Evolutionary conservation across 2,329 filamentous ascomycete genomes (phyloP).

Genomic region (Tolypocladium amazonense): DNA sequence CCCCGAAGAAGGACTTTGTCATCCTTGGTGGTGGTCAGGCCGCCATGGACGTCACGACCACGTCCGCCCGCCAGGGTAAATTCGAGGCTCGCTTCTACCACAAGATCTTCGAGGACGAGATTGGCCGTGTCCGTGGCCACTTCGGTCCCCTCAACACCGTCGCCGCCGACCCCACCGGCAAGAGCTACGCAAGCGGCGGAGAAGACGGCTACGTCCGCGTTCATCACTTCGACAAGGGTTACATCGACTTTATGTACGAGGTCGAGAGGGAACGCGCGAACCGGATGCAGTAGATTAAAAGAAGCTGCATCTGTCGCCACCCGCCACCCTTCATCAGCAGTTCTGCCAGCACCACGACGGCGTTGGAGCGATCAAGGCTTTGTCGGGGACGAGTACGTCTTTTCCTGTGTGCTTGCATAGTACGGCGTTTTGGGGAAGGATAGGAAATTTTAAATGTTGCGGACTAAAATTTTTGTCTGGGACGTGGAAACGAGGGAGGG

Average conservation of each 20-base stretch:
- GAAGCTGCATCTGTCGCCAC: background rate
- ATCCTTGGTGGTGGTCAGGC: constrained; percentile 97
- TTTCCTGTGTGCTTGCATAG: constrained; percentile 31
- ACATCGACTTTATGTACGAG: constrained; percentile 98
- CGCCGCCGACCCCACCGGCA: constrained; percentile 82
- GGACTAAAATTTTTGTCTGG: constrained; percentile 1
- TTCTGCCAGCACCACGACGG: background rate
- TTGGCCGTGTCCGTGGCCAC: constrained; percentile 91
- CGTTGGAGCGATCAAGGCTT: background rate
- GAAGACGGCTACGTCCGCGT: constrained; percentile 98
- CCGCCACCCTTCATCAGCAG: background rate
- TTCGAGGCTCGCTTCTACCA: constrained; percentile 99
- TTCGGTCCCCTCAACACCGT: constrained; percentile 97
- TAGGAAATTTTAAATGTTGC: constrained; percentile 14
- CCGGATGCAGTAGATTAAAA: constrained; percentile 23
- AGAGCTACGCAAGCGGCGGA: constrained; percentile 87
- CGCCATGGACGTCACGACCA: constrained; percentile 97
- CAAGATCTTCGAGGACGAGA: constrained; percentile 98
- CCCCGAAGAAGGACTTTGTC: constrained; percentile 92
- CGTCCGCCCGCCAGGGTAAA: constrained; percentile 88
- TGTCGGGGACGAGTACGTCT: constrained; percentile 8
- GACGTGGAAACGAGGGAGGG: constrained; percentile 6
- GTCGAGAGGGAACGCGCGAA: constrained; percentile 75
- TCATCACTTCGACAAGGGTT: constrained; percentile 96
- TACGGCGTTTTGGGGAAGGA: constrained; percentile 26